phyloP scores from a whole-genome alignment of 2,329 filamentous ascomycete genomes.

The Pestalotiopsis sp. region DNA sequence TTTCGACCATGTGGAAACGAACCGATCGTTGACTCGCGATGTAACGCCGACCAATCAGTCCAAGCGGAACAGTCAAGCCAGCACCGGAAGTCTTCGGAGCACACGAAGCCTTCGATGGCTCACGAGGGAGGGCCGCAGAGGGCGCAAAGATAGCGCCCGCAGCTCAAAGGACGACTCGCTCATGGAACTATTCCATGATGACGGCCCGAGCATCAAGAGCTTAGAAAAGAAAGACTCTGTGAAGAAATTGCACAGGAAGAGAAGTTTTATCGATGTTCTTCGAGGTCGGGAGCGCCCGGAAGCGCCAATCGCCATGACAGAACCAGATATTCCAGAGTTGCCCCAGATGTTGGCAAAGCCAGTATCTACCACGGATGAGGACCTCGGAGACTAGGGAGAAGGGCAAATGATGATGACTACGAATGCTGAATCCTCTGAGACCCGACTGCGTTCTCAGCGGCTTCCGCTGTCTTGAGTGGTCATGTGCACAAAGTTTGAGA shows the following conservation, averaged over 20 bases:
- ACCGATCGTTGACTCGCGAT: background rate
- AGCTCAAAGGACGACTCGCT: background rate
- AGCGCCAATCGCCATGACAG: background rate
- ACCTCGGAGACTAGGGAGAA: background rate
- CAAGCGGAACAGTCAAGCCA: slow-evolving; percentile 1
- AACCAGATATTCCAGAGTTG: background rate
- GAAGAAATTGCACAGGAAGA: background rate
- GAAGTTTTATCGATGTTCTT: background rate
- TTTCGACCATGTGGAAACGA: background rate
- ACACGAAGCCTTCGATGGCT: background rate
- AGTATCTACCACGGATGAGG: background rate
- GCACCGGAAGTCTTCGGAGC: background rate
- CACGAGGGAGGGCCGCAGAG: background rate
- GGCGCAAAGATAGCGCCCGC: background rate
- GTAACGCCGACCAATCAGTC: background rate
- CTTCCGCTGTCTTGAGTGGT: too few species aligned
- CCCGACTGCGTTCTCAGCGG: too few species aligned
- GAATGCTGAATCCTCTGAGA: too few species aligned
- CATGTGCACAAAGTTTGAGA: too few species aligned
- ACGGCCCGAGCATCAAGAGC: background rate
- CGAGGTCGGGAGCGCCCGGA: background rate
- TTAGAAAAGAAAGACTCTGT: background rate
- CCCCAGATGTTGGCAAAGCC: background rate
- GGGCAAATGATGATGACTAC: too few species aligned
- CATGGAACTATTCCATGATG: background rate